phyloP scores from a whole-genome alignment of 805 yeast species.

The Aciculoconidium aculeatum region DNA sequence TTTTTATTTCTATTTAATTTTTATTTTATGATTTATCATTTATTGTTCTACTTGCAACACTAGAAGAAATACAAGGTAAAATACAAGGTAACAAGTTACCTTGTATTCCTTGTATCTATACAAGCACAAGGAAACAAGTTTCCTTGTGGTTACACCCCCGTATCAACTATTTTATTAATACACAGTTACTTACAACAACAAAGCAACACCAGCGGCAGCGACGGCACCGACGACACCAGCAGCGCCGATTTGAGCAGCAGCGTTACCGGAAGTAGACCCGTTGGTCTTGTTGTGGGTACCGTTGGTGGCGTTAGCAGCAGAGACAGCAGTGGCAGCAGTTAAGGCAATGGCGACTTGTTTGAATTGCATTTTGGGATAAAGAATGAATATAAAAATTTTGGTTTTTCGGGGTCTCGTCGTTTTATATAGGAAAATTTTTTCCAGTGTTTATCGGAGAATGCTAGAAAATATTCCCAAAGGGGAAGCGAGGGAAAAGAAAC shows the following conservation, averaged over 20 bases:
- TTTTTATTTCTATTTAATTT: too few species aligned
- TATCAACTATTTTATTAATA: too few species aligned
- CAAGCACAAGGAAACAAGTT: too few species aligned
- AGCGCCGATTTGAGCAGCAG: conserved; percentile 22
- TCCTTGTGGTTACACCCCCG: too few species aligned
- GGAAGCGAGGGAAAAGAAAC: too few species aligned
- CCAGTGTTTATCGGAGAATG: neutral
- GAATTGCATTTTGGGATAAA: conserved; percentile 21
- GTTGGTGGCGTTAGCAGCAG: conserved; percentile 22
- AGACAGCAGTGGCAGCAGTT: conserved; percentile 24
- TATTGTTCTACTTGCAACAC: too few species aligned
- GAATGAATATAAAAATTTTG: conserved; percentile 1
- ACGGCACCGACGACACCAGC: conserved; percentile 27
- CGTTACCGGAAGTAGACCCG: conserved; percentile 14
- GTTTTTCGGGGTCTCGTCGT: neutral
- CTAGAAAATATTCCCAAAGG: conserved; percentile 1
- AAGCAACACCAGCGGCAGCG: conserved; percentile 25
- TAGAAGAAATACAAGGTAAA: too few species aligned
- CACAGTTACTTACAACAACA: conserved; percentile 24
- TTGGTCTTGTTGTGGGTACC: conserved; percentile 9
- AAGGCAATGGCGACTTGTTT: conserved; percentile 21
- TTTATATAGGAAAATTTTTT: neutral
- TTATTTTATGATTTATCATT: too few species aligned
- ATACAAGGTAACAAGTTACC: too few species aligned
- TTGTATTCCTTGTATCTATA: too few species aligned